Percentiles rank a stretch among this genome's conserved stretches.
These are phyloP conservation scores for Schrenkiella parvula DNA, from an alignment of 345 rosid species.

Conservation along the genomic window DNA sequence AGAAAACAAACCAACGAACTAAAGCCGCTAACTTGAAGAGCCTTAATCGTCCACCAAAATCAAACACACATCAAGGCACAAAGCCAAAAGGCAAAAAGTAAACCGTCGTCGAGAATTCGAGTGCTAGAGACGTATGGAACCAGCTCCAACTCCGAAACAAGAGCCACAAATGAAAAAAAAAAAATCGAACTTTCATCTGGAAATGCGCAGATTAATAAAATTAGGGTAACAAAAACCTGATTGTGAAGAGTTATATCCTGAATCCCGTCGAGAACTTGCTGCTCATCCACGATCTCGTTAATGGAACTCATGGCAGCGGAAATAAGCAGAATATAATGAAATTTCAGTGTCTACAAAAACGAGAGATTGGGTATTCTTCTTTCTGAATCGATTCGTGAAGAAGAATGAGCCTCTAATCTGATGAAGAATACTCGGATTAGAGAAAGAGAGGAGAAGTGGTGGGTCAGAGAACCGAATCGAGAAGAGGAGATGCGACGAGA, in stretches of 20 bases:
- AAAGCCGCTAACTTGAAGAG: background rate
- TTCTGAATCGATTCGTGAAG: background rate
- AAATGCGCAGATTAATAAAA: background rate
- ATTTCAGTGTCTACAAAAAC: background rate
- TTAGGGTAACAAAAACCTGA: conserved; percentile 28
- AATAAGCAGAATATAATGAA: background rate
- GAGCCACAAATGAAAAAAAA: background rate
- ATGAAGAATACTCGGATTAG: background rate
- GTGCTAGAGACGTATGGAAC: background rate
- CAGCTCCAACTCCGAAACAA: background rate
- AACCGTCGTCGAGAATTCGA: background rate
- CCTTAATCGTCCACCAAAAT: background rate
- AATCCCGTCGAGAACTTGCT: conserved; percentile 23
- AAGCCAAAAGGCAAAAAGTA: no score
- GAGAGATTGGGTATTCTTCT: background rate
- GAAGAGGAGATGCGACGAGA: conserved; percentile 16
- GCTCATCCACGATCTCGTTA: conserved; percentile 30
- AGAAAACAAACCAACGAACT: background rate
- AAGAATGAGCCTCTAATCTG: conserved; percentile 1
- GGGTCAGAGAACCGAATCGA: background rate
- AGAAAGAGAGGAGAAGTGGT: background rate
- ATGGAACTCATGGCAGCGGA: conserved; percentile 35
- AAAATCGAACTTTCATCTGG: background rate
- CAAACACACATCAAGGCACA: background rate
- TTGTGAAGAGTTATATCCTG: conserved; percentile 23